Evolutionary conservation across 2,329 filamentous ascomycete species (phyloP).

Genomic region (Cyphellophora attinorum): DNA sequence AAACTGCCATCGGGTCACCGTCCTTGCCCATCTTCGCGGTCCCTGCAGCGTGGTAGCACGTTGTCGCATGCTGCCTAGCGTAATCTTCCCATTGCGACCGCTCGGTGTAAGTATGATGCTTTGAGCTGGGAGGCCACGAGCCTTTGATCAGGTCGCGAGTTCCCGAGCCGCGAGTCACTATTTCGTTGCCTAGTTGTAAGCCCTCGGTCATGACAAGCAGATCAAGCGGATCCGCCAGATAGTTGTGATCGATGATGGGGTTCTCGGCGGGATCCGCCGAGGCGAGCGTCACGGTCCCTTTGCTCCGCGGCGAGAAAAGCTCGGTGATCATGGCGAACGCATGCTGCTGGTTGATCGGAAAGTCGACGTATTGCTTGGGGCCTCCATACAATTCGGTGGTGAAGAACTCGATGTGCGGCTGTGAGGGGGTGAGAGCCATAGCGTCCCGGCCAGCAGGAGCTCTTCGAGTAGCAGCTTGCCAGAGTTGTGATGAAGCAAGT

Average conservation of each 20-base stretch:
- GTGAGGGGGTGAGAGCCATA: slow-evolving; percentile 1
- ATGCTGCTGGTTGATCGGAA: slow-evolving; percentile 39
- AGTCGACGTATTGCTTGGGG: slow-evolving; percentile 29
- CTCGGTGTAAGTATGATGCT: slow-evolving; percentile 1
- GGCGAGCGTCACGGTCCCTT: slow-evolving; percentile 10
- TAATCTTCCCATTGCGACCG: not conserved
- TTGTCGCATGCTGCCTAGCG: slow-evolving; percentile 21
- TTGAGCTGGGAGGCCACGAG: slow-evolving; percentile 15
- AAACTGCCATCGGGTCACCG: slow-evolving; percentile 22
- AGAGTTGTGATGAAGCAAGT: slow-evolving; percentile 44
- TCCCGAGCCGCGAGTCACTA: slow-evolving; percentile 4
- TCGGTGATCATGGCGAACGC: slow-evolving; percentile 18
- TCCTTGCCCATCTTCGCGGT: slow-evolving; percentile 29
- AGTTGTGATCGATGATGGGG: slow-evolving; percentile 11
- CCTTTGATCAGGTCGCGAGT: not conserved
- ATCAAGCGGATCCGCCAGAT: slow-evolving; percentile 8
- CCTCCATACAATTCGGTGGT: slow-evolving; percentile 25
- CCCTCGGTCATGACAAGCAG: slow-evolving; percentile 8
- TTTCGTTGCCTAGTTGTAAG: slow-evolving; percentile 9
- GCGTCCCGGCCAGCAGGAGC: slow-evolving; percentile 11
- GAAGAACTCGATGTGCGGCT: slow-evolving; percentile 16
- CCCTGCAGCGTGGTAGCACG: slow-evolving; percentile 24
- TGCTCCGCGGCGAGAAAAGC: slow-evolving; percentile 23
- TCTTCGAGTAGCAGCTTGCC: slow-evolving; percentile 39
- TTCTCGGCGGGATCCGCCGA: slow-evolving; percentile 18